These are phyloP conservation scores for Aspergillus jensenii DNA, from an alignment of 2,329 filamentous ascomycete species.

Conservation along the genomic window DNA sequence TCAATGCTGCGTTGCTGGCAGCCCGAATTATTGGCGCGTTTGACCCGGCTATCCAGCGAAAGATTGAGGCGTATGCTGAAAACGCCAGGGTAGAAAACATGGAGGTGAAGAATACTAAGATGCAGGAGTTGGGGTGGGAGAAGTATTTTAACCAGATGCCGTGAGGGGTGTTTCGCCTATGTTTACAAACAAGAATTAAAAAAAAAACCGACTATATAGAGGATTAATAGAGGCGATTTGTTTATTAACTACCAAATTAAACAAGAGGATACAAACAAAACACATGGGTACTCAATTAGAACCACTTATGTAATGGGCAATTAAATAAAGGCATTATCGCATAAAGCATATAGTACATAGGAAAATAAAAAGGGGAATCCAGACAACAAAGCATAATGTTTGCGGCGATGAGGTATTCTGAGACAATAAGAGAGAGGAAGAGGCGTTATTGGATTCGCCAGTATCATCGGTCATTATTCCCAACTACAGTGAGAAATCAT, in stretches of 20 bases:
- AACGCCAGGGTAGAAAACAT: conserved; percentile 43
- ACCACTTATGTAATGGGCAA: not conserved
- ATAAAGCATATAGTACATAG: conserved; percentile 6
- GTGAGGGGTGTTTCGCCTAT: conserved; percentile 12
- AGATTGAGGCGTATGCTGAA: conserved; percentile 45
- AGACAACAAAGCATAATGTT: not conserved
- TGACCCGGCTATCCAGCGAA: conserved; percentile 41
- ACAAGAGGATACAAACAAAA: not conserved
- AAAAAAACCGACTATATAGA: not conserved
- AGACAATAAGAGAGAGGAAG: not conserved
- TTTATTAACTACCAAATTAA: not conserved
- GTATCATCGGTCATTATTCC: not conserved
- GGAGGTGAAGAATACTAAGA: conserved; percentile 43
- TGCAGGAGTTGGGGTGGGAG: conserved; percentile 45
- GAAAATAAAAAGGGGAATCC: not conserved
- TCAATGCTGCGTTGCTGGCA: conserved; percentile 73
- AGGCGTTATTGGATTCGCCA: not conserved
- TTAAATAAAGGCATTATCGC: not conserved
- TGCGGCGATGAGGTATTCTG: conserved; percentile 7
- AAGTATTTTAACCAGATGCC: conserved; percentile 46
- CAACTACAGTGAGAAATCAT: conserved; percentile 3
- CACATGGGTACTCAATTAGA: conserved; percentile 2
- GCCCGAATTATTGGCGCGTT: conserved; percentile 64
- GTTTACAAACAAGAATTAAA: not conserved
- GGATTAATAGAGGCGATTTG: conserved; percentile 3